These are phyloP conservation scores for Pleurotus sapidus DNA, from an alignment of 768 basidiomycete species.

Conservation along the genomic window DNA sequence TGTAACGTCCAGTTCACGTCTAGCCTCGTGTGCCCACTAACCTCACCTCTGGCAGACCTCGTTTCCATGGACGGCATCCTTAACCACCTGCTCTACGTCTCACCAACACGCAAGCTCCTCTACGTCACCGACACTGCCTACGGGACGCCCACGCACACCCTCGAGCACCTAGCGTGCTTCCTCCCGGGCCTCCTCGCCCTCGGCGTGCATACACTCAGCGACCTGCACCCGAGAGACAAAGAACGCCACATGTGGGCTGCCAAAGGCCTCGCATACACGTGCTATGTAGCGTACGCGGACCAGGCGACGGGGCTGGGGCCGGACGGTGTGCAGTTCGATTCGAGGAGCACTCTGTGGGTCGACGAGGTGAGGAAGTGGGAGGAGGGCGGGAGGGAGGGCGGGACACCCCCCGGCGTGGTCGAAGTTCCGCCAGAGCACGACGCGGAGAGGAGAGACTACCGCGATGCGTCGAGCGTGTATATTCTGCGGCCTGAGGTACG, in stretches of 20 bases:
- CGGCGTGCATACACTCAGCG: slow-evolving; percentile 47
- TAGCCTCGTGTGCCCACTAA: background rate
- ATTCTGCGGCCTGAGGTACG: slow-evolving; percentile 71
- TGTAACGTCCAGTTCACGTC: slow-evolving; percentile 53
- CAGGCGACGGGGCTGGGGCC: slow-evolving; percentile 67
- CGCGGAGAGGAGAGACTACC: slow-evolving; percentile 49
- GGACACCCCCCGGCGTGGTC: slow-evolving; percentile 51
- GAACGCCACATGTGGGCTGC: slow-evolving; percentile 75
- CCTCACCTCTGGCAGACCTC: slow-evolving; percentile 34
- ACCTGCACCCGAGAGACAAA: slow-evolving; percentile 27
- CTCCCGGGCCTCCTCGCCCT: slow-evolving; percentile 64
- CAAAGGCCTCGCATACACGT: slow-evolving; percentile 69
- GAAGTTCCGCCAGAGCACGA: slow-evolving; percentile 35
- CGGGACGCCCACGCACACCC: slow-evolving; percentile 34
- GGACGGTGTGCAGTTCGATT: slow-evolving; percentile 42
- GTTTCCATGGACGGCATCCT: slow-evolving; percentile 51
- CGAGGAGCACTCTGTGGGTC: slow-evolving; percentile 33
- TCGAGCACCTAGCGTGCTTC: slow-evolving; percentile 73
- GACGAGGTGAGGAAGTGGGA: slow-evolving; percentile 49
- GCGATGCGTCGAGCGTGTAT: slow-evolving; percentile 41
- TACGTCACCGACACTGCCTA: slow-evolving; percentile 54
- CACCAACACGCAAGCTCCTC: slow-evolving; percentile 54
- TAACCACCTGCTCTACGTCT: slow-evolving; percentile 54
- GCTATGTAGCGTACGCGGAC: slow-evolving; percentile 71
- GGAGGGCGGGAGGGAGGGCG: slow-evolving; percentile 35